Conservation (phyloP, 352 stramenopile species). For the Globisporangium cylindrosporum region DNA sequence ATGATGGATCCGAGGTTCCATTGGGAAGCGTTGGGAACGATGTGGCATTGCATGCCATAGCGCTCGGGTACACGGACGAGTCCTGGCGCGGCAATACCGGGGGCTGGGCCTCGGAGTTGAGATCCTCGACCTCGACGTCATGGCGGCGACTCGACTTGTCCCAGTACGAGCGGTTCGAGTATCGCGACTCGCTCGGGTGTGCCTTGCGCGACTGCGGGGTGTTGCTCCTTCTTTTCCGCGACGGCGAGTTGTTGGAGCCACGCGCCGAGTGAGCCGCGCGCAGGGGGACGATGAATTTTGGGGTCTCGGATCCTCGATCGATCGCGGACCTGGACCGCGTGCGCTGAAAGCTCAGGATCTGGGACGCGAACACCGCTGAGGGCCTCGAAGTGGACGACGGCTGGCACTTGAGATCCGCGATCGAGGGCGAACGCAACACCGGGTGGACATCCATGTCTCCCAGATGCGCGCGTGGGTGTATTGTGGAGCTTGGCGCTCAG, state of each 20-base stretch:
- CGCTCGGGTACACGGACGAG: constrained; percentile 13
- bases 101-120: constrained; percentile 1
- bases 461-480: not conserved
- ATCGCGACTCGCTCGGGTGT: constrained; percentile 28
- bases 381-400: not conserved
- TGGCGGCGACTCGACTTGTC: constrained; percentile 24
- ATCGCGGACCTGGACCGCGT: constrained; percentile 3
- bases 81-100: constrained; percentile 4
- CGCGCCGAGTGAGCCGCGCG: not conserved
- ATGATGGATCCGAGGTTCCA: not conserved
- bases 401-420: constrained; percentile 5
- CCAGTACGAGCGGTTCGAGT: constrained; percentile 30
- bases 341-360: constrained; percentile 10
- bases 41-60: not conserved
- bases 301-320: not conserved
- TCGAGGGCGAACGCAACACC: constrained; percentile 1
- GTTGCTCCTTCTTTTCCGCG: constrained; percentile 9
- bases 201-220: constrained; percentile 25
- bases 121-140: constrained; percentile 21
- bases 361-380: not conserved
- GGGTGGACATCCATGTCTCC: not conserved
- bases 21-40: not conserved
- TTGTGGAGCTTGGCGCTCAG: not conserved
- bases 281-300: constrained; percentile 11
- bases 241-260: constrained; percentile 13